Evolutionary conservation across 805 yeast species (phyloP).

Genomic region (Suhomyces sp.): DNA sequence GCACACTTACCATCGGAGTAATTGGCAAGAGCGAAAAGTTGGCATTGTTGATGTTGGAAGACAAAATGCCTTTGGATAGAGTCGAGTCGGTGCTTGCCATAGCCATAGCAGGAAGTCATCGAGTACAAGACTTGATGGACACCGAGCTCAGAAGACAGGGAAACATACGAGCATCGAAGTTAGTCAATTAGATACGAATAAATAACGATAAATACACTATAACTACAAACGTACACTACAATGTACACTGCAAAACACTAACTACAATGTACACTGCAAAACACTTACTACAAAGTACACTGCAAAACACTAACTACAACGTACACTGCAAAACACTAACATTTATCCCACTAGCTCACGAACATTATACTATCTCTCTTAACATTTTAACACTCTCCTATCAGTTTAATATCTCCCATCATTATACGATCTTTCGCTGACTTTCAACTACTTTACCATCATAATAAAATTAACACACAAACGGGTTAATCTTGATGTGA

Average conservation of each 20-base stretch:
- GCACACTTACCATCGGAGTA: slow-evolving; percentile 77
- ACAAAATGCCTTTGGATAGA: slow-evolving; percentile 78
- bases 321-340: too few relatives aligned
- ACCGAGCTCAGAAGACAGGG: slow-evolving; percentile 77
- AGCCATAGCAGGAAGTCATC: slow-evolving; percentile 84
- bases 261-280: too few relatives aligned
- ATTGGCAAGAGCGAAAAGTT: slow-evolving; percentile 80
- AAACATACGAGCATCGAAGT: slow-evolving; percentile 49
- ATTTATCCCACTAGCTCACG: too few relatives aligned
- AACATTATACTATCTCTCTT: too few relatives aligned
- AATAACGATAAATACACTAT: neutral
- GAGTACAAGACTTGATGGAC: slow-evolving; percentile 83
- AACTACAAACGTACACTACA: too few relatives aligned
- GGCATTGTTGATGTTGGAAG: slow-evolving; percentile 74
- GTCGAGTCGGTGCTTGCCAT: slow-evolving; percentile 73
- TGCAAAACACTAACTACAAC: too few relatives aligned
- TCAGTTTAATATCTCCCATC: too few relatives aligned
- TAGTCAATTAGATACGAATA: slow-evolving; percentile 13
- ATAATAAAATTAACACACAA: too few relatives aligned
- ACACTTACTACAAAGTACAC: neutral
- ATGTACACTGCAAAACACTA: neutral
- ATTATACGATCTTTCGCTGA: too few relatives aligned
- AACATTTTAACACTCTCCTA: too few relatives aligned
- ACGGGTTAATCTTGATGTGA: too few relatives aligned
- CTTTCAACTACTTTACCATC: too few relatives aligned